Conservation (phyloP, 768 basidiomycete species). For the Lanmaoa rubissima region DNA sequence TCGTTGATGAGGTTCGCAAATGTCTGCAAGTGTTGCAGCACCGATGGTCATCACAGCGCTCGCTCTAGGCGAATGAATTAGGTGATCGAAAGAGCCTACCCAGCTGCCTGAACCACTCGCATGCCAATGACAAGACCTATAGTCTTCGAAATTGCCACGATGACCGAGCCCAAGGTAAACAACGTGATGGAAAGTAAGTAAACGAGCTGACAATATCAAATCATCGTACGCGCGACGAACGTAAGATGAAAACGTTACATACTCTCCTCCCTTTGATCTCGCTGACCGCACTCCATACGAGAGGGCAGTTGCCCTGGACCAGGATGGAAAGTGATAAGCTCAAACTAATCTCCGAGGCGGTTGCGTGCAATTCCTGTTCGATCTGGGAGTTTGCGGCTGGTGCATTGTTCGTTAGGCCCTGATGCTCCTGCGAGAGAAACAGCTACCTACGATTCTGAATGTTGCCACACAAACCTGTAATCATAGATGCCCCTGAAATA, state of each 20-base stretch:
- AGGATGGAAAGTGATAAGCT: constrained; percentile 72
- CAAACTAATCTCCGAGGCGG: constrained; percentile 59
- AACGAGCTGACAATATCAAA: constrained; percentile 39
- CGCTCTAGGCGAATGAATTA: constrained; percentile 38
- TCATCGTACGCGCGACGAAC: not conserved
- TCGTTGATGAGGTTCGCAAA: constrained; percentile 71
- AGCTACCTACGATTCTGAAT: constrained; percentile 31
- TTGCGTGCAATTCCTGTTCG: constrained; percentile 59
- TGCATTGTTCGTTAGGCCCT: not conserved
- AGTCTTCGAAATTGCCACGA: constrained; percentile 54
- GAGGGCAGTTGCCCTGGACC: constrained; percentile 54
- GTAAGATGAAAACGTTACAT: constrained; percentile 6
- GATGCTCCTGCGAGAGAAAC: not conserved
- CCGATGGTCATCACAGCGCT: constrained; percentile 73
- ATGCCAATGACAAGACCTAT: constrained; percentile 65
- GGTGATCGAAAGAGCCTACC: constrained; percentile 37
- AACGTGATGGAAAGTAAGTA: constrained; percentile 53
- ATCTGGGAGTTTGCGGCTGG: constrained; percentile 69
- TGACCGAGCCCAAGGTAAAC: constrained; percentile 54
- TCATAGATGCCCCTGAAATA: constrained; percentile 30
- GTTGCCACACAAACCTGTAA: constrained; percentile 26
- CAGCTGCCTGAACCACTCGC: constrained; percentile 62
- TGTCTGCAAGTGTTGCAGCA: constrained; percentile 70
- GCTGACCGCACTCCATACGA: constrained; percentile 33
- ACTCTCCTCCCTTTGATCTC: constrained; percentile 75